phyloP scores from a whole-genome alignment of 2,329 filamentous ascomycete species.

The Colletotrichum coccodes region DNA sequence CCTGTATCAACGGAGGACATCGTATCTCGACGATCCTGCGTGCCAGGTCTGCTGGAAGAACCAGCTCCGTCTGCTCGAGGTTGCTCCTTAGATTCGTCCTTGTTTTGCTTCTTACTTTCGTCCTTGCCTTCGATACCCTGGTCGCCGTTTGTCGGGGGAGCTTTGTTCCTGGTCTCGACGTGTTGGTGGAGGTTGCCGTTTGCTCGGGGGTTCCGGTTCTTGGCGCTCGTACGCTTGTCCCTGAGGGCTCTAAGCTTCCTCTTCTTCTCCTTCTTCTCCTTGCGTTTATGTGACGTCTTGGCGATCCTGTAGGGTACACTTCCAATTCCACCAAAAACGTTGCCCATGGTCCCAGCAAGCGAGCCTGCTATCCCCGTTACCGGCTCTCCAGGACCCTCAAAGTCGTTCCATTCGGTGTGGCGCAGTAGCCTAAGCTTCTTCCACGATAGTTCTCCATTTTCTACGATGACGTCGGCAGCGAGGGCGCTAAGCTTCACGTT shows the following conservation, averaged over 20 bases:
- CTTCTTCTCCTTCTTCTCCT: constrained; percentile 60
- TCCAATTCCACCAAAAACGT: constrained; percentile 70
- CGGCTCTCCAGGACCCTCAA: constrained; percentile 79
- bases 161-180: constrained; percentile 27
- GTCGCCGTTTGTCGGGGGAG: background rate
- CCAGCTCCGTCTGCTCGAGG: constrained; percentile 5
- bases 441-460: constrained; percentile 70
- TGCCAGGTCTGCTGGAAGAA: constrained; percentile 7
- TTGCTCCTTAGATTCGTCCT: background rate
- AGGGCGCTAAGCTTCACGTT: constrained; percentile 69
- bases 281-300: constrained; percentile 65
- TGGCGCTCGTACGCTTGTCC: constrained; percentile 34
- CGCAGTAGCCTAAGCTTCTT: constrained; percentile 71
- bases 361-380: constrained; percentile 74
- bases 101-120: constrained; percentile 9
- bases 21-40: constrained; percentile 32
- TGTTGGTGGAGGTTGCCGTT: constrained; percentile 31
- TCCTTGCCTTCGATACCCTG: constrained; percentile 1
- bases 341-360: constrained; percentile 66
- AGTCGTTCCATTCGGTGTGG: constrained; percentile 81
- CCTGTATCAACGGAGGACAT: constrained; percentile 32
- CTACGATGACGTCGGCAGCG: constrained; percentile 73
- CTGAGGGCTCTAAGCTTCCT: constrained; percentile 51
- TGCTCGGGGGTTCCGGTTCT: constrained; percentile 2
- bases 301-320: constrained; percentile 71